A percentile compares a stretch with the other conserved stretches of the same genome.
Conservation (phyloP, 2,329 filamentous ascomycete species). For the Thelonectria discophora region DNA sequence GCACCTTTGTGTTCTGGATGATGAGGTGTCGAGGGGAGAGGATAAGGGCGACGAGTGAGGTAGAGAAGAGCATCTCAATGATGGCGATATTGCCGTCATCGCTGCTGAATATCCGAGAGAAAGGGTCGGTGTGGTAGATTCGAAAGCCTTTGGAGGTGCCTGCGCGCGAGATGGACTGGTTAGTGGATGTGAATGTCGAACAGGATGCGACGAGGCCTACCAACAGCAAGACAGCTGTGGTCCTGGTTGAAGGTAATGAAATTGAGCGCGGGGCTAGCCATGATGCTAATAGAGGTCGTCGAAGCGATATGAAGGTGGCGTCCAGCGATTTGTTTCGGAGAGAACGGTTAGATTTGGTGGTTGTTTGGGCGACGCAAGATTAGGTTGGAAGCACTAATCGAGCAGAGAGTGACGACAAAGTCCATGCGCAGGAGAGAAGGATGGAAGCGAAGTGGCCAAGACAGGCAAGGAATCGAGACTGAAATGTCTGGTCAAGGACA, state of each 20-base stretch:
- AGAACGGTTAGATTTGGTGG: not conserved
- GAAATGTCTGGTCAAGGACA: slow-evolving; percentile 12
- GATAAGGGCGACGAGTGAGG: slow-evolving; percentile 92
- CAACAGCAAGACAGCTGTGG: slow-evolving; percentile 95
- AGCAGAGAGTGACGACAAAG: not conserved
- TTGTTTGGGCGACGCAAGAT: not conserved
- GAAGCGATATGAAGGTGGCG: not conserved
- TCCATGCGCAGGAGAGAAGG: not conserved
- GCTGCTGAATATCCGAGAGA: slow-evolving; percentile 92
- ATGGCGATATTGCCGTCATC: slow-evolving; percentile 95
- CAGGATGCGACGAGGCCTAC: slow-evolving; percentile 59
- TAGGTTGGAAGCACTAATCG: not conserved
- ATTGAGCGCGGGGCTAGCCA: slow-evolving; percentile 82
- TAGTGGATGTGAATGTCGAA: slow-evolving; percentile 20
- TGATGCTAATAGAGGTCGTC: slow-evolving; percentile 47
- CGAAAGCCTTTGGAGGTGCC: slow-evolving; percentile 94
- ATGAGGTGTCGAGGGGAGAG: slow-evolving; percentile 90
- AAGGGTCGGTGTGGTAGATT: slow-evolving; percentile 96
- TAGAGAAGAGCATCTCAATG: slow-evolving; percentile 98
- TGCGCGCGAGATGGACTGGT: slow-evolving; percentile 47
- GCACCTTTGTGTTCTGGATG: slow-evolving; percentile 96
- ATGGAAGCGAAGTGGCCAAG: not conserved
- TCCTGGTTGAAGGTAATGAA: slow-evolving; percentile 99
- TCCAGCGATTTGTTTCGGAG: not conserved
- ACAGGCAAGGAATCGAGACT: not conserved